Evolutionary conservation across 495 filamentous ascomycete genomes (phyloP), one percentile per base, ranked within the genome.

Genomic region (Aspergillus steynii): DNA sequence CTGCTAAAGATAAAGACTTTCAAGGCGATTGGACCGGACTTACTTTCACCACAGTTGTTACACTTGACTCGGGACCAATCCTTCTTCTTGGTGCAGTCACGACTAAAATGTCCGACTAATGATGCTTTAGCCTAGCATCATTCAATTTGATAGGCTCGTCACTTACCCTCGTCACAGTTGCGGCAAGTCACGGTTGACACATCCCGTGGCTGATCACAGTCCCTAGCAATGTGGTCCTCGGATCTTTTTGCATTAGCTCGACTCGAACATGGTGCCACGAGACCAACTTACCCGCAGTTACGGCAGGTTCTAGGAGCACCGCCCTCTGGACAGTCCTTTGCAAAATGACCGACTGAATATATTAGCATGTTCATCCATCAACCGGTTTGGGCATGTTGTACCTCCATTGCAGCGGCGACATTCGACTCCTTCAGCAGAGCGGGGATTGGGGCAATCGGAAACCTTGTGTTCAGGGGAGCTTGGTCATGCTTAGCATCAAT

Each of bases 11-110:
- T 8, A 1, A 58, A 25, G 28, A 59, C 14, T 8, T 28, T 9
- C 27, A 29, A 8, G 9, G 14, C 37, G 37, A 42, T 42, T 42
- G 37, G 37, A 14, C 9, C 3, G 20, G 20, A 79, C 80, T 73
- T 71, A 85, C 84, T 88, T 74, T 94, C 80, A 9, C 85, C 81
- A 66, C 92, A 96, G 66, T 88, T 86, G 62, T 74, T 82, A 78
- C 92, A 96, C 70, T 90, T 84, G 58, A 96, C 87, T 42, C 85
- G 86, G 12, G 82, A 80, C 71, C 87, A 92, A 66, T 96, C 89
- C 50, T 82, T 85, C 4, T 90, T 89, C 78, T 89, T 81, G 0
- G 90, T 83, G 70, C 93, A 96, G 5, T 93, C 90, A 49, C 85
- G 86, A 48, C 78, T 77, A 49, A 81, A 73, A 64, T 97, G 93